Base-by-base conservation (phyloP, 75 land plant genomes). In the Pinus tabuliformis region DNA sequence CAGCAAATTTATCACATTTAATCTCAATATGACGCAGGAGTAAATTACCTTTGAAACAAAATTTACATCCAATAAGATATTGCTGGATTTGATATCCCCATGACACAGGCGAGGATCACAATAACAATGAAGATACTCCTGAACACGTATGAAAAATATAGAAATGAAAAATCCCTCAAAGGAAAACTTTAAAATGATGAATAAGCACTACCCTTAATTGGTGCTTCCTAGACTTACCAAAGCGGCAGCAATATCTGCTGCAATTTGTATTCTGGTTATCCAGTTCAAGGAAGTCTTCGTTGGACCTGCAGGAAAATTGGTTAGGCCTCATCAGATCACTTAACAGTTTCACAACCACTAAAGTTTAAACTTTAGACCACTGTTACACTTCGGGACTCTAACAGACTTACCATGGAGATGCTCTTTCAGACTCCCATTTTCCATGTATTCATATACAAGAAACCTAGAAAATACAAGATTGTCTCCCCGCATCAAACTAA, bases 121-220 rank as follows among this genome's bases (percentile, higher is more conserved):
- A 79, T 85, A 95, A 21, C 74, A 76, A 62, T 83, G 84, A 74
- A 95, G 80, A 76, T 95, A 95, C 75, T 95, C 95, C 94, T 86
- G 84, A 58, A 21, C 59, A 52, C 24, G 73, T 79, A 83, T 42
- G 28, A 78, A 24, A 49, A 61, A 28, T 30, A 71, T 30, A 3
- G 13, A 60, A 37, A 61, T 39, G 74, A 28, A 77, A 52, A 28
- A 59, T 37, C 6, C 39, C 24, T 62, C 52, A 2, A 49, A 49
- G 11, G 30, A 2, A 62, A 62, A 24, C 26, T 20, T 39, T 70
- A 14, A 70, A 39, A 70, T 14, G 4, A 70, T 37, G 13, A 70
- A 12, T 20, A 42, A 39, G 6, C 18, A 68, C 52, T 70, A 39
- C n/a, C 16, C 33, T 24, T 57, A 33, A 57, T 71, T 71, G 54